Base-by-base conservation (phyloP, 371 early-diverging fungal species). In the Mortierella sp. region DNA sequence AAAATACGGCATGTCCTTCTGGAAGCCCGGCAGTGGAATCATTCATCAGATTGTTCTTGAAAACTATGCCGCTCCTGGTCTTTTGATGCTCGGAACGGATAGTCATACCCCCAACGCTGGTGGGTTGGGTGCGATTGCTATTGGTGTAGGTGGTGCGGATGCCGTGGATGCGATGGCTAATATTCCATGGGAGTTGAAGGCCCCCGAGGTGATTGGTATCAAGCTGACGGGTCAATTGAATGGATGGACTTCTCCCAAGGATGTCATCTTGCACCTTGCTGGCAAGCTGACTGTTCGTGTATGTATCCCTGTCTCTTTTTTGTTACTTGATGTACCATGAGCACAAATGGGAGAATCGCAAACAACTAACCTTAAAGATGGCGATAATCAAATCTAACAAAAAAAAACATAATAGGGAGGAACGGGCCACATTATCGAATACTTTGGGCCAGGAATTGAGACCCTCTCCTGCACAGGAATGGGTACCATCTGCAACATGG, bases 401-500 rank as follows among this genome's bases (percentile, higher is more conserved):
- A 3, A 38, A 38, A n/a, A 24, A 13, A 1, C 16, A 3, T 3
- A 47, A 24, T 89, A 95, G 92, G 97, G 97, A 80, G 97, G 97
- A 76, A 98, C 97, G 44, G 97, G 97, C 68, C 95, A 95, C 81
- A 97, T 97, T 75, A 93, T 97, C 83, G 98, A 98, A 89, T 98
- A 98, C 90, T 97, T 97, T 90, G 98, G 98, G 71, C 91, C 94
- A 70, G 97, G 97, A 81, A 94, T 96, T 45, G 94, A 96, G 34
- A 91, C 94, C 21, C 84, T 98, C 76, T 96, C 96, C 9, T 96
- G 96, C 92, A 98, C 98, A 47, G 98, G 97, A 78, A 97, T 97
- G 97, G 98, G 96, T 71, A 98, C 98, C 74, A 97, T 98, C 80
- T 96, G 96, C 90, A 98, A 98, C 89, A 97, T 97, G 97, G 97